Percentiles rank a stretch among this genome's conserved stretches.
These are phyloP conservation scores for Hyphodiscus hymeniophilus DNA, from an alignment of 495 filamentous ascomycete species.

Conservation along the genomic window DNA sequence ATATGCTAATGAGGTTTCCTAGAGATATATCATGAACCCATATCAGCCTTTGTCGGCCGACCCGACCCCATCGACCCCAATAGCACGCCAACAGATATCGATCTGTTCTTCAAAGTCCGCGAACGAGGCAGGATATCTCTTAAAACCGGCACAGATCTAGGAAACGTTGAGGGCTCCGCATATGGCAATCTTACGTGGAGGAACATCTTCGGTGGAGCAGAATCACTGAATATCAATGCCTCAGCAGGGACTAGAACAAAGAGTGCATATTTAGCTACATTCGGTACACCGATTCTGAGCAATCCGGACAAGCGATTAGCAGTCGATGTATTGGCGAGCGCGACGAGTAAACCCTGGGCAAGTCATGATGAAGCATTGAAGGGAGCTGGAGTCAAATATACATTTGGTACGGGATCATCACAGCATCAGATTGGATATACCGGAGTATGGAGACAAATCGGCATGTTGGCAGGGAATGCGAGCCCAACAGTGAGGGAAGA, in stretches of 20 bases:
- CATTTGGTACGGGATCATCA: slow-evolving; percentile 56
- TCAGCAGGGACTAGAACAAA: slow-evolving; percentile 81
- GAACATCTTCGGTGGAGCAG: slow-evolving; percentile 92
- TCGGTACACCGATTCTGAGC: slow-evolving; percentile 70
- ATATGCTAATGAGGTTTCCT: slow-evolving; percentile 6
- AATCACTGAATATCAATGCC: slow-evolving; percentile 73
- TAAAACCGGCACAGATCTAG: slow-evolving; percentile 88
- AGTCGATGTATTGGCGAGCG: slow-evolving; percentile 68
- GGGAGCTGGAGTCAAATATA: slow-evolving; percentile 66
- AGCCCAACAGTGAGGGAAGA: slow-evolving; percentile 74
- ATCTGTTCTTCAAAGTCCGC: slow-evolving; percentile 63
- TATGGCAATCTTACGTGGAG: slow-evolving; percentile 76
- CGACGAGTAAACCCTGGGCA: slow-evolving; percentile 80
- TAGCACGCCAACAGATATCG: slow-evolving; percentile 61
- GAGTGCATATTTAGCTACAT: slow-evolving; percentile 76
- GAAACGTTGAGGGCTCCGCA: slow-evolving; percentile 84
- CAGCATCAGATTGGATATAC: slow-evolving; percentile 72
- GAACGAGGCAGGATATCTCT: slow-evolving; percentile 75
- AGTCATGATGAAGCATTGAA: slow-evolving; percentile 88
- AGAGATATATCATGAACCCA: slow-evolving; percentile 86
- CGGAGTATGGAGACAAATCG: slow-evolving; percentile 81
- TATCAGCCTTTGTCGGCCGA: slow-evolving; percentile 70
- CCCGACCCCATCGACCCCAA: slow-evolving; percentile 49
- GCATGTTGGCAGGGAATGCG: slow-evolving; percentile 61
- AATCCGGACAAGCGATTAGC: slow-evolving; percentile 73